Evolutionary conservation across 352 stramenopile species (phyloP).

Genomic region (Blastocystis hominis): DNA sequence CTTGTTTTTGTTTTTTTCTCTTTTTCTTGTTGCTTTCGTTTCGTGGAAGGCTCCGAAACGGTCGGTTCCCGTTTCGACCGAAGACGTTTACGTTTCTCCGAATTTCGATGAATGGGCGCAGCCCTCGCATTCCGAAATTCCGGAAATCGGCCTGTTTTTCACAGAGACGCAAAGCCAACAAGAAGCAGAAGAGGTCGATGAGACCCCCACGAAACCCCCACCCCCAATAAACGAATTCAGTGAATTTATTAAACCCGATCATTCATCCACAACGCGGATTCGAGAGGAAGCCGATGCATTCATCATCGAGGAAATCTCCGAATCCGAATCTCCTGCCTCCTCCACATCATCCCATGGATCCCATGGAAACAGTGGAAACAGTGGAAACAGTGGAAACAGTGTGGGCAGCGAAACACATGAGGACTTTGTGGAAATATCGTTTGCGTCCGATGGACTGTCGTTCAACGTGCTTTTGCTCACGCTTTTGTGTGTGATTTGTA

Average conservation of each 20-base stretch:
- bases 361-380: too few species aligned
- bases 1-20: neutral
- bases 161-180: too few species aligned
- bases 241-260: too few species aligned
- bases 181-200: too few species aligned
- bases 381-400: neutral
- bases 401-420: neutral
- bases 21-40: neutral
- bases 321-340: neutral
- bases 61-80: neutral
- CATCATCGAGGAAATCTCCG: neutral
- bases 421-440: neutral
- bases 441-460: neutral
- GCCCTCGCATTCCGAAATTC: too few species aligned
- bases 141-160: too few species aligned
- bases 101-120: neutral
- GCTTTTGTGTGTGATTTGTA: neutral
- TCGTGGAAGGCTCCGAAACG: neutral
- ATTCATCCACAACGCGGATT: neutral
- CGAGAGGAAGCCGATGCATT: conserved; percentile 31
- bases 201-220: too few species aligned
- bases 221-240: too few species aligned
- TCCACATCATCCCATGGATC: too few species aligned
- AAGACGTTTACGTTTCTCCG: neutral
- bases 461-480: neutral